Conservation (phyloP, 2,329 filamentous ascomycete genomes). For the Fusarium sp. region DNA sequence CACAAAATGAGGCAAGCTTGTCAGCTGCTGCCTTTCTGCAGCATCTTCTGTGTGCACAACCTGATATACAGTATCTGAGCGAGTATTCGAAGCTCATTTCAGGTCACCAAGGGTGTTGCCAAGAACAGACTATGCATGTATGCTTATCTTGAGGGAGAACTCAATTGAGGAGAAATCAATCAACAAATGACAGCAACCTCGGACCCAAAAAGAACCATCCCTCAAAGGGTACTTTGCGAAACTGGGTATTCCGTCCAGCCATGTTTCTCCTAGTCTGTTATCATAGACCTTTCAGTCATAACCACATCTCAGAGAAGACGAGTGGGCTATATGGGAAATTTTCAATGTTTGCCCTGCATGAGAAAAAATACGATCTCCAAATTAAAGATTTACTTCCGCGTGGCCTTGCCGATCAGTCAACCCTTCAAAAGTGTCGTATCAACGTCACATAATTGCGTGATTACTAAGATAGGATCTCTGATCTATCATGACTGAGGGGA, state of each 20-base stretch:
- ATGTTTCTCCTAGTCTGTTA: no score
- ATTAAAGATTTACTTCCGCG: background rate
- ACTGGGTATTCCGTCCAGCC: no score
- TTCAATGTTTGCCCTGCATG: background rate
- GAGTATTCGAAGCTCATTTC: background rate
- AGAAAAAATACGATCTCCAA: background rate
- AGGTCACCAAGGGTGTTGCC: constrained; percentile 10
- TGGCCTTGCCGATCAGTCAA: background rate
- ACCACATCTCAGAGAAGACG: background rate
- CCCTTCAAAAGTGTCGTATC: constrained; percentile 1
- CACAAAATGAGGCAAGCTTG: constrained; percentile 36
- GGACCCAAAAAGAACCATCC: background rate
- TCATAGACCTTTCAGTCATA: background rate
- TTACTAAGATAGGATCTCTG: constrained; percentile 32
- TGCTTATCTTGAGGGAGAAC: background rate
- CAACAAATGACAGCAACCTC: background rate
- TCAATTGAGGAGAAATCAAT: background rate
- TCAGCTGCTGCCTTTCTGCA: constrained; percentile 2
- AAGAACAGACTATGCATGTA: background rate
- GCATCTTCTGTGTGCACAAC: background rate
- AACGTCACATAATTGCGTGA: constrained; percentile 30
- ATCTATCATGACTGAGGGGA: constrained; percentile 39
- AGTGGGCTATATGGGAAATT: background rate
- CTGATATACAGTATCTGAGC: background rate
- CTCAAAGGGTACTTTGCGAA: no score